phyloP scores from a whole-genome alignment of 2,329 filamentous ascomycete genomes.

The Fusarium gaditjirri region DNA sequence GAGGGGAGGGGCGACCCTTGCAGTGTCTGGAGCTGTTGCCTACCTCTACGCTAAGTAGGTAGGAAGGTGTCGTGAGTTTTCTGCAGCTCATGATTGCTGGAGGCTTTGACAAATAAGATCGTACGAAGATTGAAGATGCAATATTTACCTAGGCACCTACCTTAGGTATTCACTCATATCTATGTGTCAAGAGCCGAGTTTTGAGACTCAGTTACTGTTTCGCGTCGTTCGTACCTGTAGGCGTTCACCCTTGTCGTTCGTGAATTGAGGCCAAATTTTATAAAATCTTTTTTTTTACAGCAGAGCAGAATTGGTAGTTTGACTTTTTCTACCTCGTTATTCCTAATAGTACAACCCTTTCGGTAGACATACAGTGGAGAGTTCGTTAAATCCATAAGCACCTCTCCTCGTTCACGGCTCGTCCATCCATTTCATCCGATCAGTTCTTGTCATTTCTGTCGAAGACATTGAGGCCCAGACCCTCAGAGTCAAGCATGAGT shows the following conservation, averaged over 20 bases:
- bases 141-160: not conserved
- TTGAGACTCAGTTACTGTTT: not conserved
- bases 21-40: constrained; percentile 14
- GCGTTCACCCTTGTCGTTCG: not conserved
- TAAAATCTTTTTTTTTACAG: not conserved
- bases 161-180: not conserved
- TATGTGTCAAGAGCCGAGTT: not conserved
- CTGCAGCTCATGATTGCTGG: not conserved
- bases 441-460: constrained; percentile 59
- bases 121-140: not conserved
- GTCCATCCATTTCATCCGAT: not conserved
- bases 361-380: constrained; percentile 60
- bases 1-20: constrained; percentile 35
- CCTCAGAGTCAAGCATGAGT: constrained; percentile 90
- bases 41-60: not conserved
- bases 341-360: constrained; percentile 47
- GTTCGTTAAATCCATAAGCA: constrained; percentile 43
- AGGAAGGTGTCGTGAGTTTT: not conserved
- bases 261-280: too few species aligned
- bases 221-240: not conserved
- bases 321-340: constrained; percentile 38
- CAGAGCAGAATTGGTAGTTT: constrained; percentile 42
- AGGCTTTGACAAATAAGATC: not conserved
- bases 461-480: constrained; percentile 89
- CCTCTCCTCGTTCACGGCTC: constrained; percentile 7